These are phyloP conservation scores for Boletus reticuloceps DNA, from an alignment of 768 basidiomycete species.

Conservation along the genomic window DNA sequence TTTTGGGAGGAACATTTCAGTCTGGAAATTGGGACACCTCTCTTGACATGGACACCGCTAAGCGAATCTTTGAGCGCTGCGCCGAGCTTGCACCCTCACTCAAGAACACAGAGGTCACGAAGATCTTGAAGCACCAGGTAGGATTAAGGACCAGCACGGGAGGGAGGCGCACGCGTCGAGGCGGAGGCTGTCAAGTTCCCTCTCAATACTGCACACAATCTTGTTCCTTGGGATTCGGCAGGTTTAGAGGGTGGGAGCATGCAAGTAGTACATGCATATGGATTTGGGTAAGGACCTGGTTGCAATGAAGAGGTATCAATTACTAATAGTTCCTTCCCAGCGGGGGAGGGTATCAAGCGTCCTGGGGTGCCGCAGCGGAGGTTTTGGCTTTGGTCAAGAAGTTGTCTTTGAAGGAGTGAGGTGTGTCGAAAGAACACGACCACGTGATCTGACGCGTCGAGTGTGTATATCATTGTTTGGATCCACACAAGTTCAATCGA, in stretches of 20 bases:
- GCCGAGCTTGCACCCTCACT: slow-evolving; percentile 37
- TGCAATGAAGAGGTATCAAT: background rate
- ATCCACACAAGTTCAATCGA: slow-evolving; percentile 7
- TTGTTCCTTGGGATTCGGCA: slow-evolving; percentile 15
- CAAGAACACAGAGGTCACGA: slow-evolving; percentile 34
- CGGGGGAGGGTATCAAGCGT: slow-evolving; percentile 38
- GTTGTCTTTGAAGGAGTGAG: background rate
- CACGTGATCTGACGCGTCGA: slow-evolving; percentile 34
- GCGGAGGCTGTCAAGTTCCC: slow-evolving; percentile 40
- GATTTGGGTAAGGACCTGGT: slow-evolving; percentile 45
- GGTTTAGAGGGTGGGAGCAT: slow-evolving; percentile 23
- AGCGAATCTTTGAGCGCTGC: slow-evolving; percentile 47
- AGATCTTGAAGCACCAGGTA: slow-evolving; percentile 52
- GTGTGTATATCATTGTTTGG: slow-evolving; percentile 28
- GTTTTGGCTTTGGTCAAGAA: slow-evolving; percentile 30
- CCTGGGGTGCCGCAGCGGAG: slow-evolving; percentile 44
- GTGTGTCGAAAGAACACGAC: slow-evolving; percentile 22
- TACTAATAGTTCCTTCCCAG: slow-evolving; percentile 22
- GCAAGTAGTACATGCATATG: slow-evolving; percentile 56
- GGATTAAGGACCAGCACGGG: slow-evolving; percentile 56
- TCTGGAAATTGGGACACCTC: slow-evolving; percentile 50
- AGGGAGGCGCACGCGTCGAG: slow-evolving; percentile 58
- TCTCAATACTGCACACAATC: slow-evolving; percentile 17
- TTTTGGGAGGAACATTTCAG: slow-evolving; percentile 60
- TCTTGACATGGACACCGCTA: slow-evolving; percentile 38